Base-by-base conservation (phyloP, 176 grass and related monocot genomes). In the Oryza coarctata region DNA sequence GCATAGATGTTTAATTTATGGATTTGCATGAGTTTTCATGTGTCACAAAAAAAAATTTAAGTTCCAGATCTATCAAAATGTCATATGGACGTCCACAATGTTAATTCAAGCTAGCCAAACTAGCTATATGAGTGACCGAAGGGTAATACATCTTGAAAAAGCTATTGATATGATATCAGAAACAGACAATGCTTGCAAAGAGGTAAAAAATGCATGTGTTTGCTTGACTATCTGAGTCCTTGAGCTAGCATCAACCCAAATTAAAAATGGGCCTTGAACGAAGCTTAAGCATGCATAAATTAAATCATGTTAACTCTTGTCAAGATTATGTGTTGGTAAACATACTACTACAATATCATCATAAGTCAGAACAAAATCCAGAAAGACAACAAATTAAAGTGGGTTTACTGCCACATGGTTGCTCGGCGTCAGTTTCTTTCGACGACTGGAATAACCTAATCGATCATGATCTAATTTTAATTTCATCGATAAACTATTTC, bases 291-390 rank as follows among this genome's bases (percentile, higher is more conserved):
- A 63, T 62, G 77, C 69, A 34, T 68, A 39, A 8, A 55, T n/a
- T 18, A 5, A 15, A 55, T 55, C 63, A 45, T 17, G 87, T 84
- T 76, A 80, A 80, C 76, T 40, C 9, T 20, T 76, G 32, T 47
- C 3, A 41, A 69, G 8, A 17, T 28, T 43, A 71, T 41, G 77
- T 52, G 50, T 9, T 2, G 18, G 50, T 55, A 55, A 55, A 7
- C n/a, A 55, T 9, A 55, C 18, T 55, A 52, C 6, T 5, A 12
- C 45, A 15, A 63, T 81, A 41, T 72, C 22, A 26, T 84, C 25
- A 85, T 1, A 65, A 35, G 32, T 75, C 25, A 85, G 4, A 71
- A 23, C 10, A 77, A 41, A 82, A 85, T 82, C 77, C 34, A 20
- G 32, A 76, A 68, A 34, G 33, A 40, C 22, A 15, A 28, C 63